Percentiles rank a stretch among this genome's conserved stretches.
Conservation (phyloP, 2,329 filamentous ascomycete genomes). For the Penicillium frequentans region DNA sequence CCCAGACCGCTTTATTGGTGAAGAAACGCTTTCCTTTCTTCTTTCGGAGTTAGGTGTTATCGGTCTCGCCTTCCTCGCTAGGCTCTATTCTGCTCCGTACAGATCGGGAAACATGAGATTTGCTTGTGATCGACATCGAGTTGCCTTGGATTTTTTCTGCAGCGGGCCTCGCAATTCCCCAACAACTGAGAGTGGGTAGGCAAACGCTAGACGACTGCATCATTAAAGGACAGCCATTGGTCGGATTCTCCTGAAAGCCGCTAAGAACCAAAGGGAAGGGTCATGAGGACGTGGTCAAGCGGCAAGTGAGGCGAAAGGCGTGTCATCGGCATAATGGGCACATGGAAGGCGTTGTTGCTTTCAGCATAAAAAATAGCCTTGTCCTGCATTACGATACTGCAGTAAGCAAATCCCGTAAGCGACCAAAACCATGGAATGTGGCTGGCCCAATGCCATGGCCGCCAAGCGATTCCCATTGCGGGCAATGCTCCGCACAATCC, state of each 20-base stretch:
- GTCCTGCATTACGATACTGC: constrained; percentile 9
- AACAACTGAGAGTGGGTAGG: background rate
- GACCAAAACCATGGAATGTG: constrained; percentile 12
- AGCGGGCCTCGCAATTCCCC: constrained; percentile 1
- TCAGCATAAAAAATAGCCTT: background rate
- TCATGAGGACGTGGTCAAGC: background rate
- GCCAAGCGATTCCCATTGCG: constrained; percentile 16
- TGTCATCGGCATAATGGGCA: constrained; percentile 2
- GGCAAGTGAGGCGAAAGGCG: background rate
- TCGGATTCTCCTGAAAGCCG: background rate
- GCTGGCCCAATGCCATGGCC: constrained; percentile 5
- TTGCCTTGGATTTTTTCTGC: background rate
- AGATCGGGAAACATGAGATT: background rate
- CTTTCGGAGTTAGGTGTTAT: background rate
- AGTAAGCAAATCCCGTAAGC: constrained; percentile 10
- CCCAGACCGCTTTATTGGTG: background rate
- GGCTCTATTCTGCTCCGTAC: background rate
- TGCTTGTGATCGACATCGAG: background rate
- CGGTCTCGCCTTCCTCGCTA: background rate
- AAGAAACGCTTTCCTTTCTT: background rate
- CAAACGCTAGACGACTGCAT: background rate
- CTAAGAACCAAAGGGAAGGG: background rate
- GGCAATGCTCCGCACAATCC: constrained; percentile 15
- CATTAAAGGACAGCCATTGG: background rate
- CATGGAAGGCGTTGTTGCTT: constrained; percentile 2